phyloP scores from a whole-genome alignment of 1,284 basidiomycete genomes.

The Coniophora puteana region DNA sequence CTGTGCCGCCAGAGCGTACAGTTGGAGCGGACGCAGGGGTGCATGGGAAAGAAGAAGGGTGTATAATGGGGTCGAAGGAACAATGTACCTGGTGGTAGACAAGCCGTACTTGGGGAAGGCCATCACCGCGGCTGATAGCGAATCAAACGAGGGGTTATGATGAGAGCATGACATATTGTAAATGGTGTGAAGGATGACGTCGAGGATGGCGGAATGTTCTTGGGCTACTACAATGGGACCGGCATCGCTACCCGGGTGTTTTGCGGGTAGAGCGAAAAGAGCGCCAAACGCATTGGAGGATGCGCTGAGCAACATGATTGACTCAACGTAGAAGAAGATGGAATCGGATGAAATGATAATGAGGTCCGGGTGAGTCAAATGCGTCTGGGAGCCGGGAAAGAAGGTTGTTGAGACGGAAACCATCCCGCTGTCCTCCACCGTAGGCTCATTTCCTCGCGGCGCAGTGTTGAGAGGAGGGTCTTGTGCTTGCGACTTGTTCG shows the following conservation, averaged over 20 bases:
- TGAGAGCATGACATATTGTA: slow-evolving; percentile 31
- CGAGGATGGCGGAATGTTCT: slow-evolving; percentile 30
- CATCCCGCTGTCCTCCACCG: slow-evolving; percentile 27
- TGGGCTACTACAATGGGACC: slow-evolving; percentile 23
- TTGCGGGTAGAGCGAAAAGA: slow-evolving; percentile 10
- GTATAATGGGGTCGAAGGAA: slow-evolving; percentile 21
- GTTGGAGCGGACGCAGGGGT: slow-evolving; percentile 33
- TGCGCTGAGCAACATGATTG: slow-evolving; percentile 13
- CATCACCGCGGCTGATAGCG: slow-evolving; percentile 26
- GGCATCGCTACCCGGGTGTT: slow-evolving; percentile 5
- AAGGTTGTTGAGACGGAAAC: slow-evolving; percentile 42
- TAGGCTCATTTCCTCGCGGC: no score
- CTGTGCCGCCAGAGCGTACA: slow-evolving; percentile 41
- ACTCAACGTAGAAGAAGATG: slow-evolving; percentile 44
- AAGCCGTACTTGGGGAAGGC: slow-evolving; percentile 34
- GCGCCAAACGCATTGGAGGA: slow-evolving; percentile 24
- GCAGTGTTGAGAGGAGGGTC: no score
- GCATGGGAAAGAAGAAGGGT: slow-evolving; percentile 34
- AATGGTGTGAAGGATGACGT: slow-evolving; percentile 36
- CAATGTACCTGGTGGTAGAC: slow-evolving; percentile 10
- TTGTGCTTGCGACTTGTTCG: slow-evolving; percentile 32
- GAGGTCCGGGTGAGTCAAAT: slow-evolving; percentile 31
- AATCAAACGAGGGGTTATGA: slow-evolving; percentile 29
- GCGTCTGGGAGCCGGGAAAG: slow-evolving; percentile 35
- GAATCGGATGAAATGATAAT: slow-evolving; percentile 33